Conservation (phyloP, 1,139 yeast species). For the Saccharomyces pastorianus region DNA sequence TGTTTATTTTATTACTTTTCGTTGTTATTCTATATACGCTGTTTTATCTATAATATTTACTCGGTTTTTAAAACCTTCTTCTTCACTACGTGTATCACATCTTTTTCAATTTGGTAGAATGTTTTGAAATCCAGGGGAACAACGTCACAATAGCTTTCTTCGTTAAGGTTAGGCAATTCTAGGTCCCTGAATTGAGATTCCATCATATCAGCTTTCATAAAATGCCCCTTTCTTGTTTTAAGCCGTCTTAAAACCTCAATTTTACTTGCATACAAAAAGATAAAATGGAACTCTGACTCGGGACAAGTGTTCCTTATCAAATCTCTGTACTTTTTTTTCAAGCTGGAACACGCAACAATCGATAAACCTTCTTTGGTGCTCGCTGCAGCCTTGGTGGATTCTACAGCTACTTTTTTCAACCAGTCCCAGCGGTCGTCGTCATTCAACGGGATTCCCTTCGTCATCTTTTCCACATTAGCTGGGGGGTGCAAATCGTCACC, state of each 20-base stretch:
- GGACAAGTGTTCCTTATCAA: conserved; percentile 37
- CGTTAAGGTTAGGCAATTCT: conserved; percentile 53
- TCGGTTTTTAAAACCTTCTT: conserved; percentile 3
- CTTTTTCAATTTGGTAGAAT: conserved; percentile 36
- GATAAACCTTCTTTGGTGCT: conserved; percentile 31
- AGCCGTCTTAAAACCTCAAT: conserved; percentile 58
- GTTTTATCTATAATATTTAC: not conserved
- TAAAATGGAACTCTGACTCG: conserved; percentile 44
- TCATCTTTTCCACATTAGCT: conserved; percentile 74
- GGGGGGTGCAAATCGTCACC: conserved; percentile 78
- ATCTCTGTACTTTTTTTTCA: conserved; percentile 66
- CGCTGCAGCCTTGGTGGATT: conserved; percentile 35
- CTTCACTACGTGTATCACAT: conserved; percentile 27
- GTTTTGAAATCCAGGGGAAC: conserved; percentile 35
- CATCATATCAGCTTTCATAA: conserved; percentile 81
- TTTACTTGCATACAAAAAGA: conserved; percentile 58
- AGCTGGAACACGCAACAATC: conserved; percentile 77
- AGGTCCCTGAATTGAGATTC: conserved; percentile 65
- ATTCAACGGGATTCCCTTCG: conserved; percentile 64
- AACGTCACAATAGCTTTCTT: conserved; percentile 27
- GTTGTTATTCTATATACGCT: not conserved
- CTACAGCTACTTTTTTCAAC: conserved; percentile 48
- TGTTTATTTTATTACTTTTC: not conserved
- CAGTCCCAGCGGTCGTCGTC: conserved; percentile 93
- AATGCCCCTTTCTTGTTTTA: conserved; percentile 58